These are phyloP conservation scores for Trichosporon faecale DNA, from an alignment of 1,284 basidiomycete genomes.

Conservation along the genomic window DNA sequence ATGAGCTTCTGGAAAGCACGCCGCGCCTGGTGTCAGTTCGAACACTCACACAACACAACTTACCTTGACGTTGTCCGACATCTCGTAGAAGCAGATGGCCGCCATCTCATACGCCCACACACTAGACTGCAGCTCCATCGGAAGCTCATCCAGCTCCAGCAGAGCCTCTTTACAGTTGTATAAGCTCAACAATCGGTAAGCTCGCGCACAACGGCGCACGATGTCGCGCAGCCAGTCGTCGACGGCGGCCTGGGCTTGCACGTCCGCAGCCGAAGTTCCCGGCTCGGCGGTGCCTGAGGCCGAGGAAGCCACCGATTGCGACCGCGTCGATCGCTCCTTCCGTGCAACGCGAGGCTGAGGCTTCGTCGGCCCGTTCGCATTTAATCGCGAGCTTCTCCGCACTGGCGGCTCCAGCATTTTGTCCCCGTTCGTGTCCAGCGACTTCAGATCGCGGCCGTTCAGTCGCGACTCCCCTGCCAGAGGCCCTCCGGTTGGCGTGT, in stretches of 20 bases:
- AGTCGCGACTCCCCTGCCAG: slow-evolving; percentile 24
- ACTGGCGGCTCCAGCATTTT: slow-evolving; percentile 30
- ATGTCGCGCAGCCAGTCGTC: slow-evolving; percentile 79
- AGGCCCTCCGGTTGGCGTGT: slow-evolving; percentile 17
- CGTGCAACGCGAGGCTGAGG: slow-evolving; percentile 21
- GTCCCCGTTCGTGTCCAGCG: slow-evolving; percentile 37
- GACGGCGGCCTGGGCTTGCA: slow-evolving; percentile 67
- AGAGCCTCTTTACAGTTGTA: slow-evolving; percentile 74
- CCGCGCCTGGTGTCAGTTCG: slow-evolving; percentile 60
- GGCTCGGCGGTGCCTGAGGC: slow-evolving; percentile 64
- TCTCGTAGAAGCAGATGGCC: slow-evolving; percentile 81
- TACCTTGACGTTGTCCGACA: slow-evolving; percentile 78
- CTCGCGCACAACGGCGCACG: slow-evolving; percentile 73
- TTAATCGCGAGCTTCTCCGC: slow-evolving; percentile 42
- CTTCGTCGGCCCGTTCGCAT: slow-evolving; percentile 26
- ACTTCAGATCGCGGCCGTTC: slow-evolving; percentile 33
- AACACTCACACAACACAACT: slow-evolving; percentile 35
- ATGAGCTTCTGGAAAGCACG: slow-evolving; percentile 78
- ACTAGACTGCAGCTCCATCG: slow-evolving; percentile 68
- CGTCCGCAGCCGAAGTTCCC: slow-evolving; percentile 63
- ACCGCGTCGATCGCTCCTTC: slow-evolving; percentile 34
- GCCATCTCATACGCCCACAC: slow-evolving; percentile 74
- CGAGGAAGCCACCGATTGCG: slow-evolving; percentile 53
- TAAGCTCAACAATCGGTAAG: slow-evolving; percentile 65
- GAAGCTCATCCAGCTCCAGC: slow-evolving; percentile 69